phyloP scores from a whole-genome alignment of 2,329 filamentous ascomycete genomes.

The Microcera coccophila region DNA sequence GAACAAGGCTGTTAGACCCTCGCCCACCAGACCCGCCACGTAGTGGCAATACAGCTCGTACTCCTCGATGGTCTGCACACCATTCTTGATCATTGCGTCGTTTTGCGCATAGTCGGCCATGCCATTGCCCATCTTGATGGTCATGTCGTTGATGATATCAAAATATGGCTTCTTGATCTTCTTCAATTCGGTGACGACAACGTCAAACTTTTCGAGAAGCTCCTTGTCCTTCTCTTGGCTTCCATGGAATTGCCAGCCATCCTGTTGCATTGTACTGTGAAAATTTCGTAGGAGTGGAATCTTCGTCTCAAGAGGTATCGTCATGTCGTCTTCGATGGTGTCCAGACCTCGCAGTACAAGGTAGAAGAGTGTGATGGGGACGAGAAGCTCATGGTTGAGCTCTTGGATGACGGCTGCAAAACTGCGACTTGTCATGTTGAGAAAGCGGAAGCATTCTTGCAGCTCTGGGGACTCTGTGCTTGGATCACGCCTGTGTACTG shows the following conservation, averaged over 20 bases:
- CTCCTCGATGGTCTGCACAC: slow-evolving; percentile 77
- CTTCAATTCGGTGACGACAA: slow-evolving; percentile 80
- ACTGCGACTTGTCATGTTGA: slow-evolving; percentile 85
- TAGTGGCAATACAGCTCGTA: slow-evolving; percentile 98
- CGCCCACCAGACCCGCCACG: slow-evolving; percentile 95
- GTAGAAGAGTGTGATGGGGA: slow-evolving; percentile 90
- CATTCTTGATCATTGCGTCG: slow-evolving; percentile 73
- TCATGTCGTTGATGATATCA: slow-evolving; percentile 87
- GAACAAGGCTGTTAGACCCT: slow-evolving; percentile 86
- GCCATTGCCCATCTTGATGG: slow-evolving; percentile 91
- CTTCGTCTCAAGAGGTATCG: slow-evolving; percentile 75
- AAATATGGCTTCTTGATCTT: slow-evolving; percentile 81
- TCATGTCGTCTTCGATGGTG: slow-evolving; percentile 99
- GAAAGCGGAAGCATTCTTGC: slow-evolving; percentile 78
- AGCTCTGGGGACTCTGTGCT: slow-evolving; percentile 70
- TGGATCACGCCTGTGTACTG: slow-evolving; percentile 78
- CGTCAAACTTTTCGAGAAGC: slow-evolving; percentile 86
- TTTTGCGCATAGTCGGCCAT: slow-evolving; percentile 96
- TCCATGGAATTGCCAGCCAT: slow-evolving; percentile 86
- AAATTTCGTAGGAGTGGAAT: slow-evolving; percentile 83
- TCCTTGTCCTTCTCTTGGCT: slow-evolving; percentile 95
- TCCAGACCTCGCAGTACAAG: slow-evolving; percentile 86
- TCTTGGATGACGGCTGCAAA: slow-evolving; percentile 93
- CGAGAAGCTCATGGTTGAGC: slow-evolving; percentile 86
- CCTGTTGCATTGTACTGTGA: slow-evolving; percentile 69